These are phyloP conservation scores for Neurospora sp. DNA, from an alignment of 495 filamentous ascomycete genomes.

Conservation along the genomic window DNA sequence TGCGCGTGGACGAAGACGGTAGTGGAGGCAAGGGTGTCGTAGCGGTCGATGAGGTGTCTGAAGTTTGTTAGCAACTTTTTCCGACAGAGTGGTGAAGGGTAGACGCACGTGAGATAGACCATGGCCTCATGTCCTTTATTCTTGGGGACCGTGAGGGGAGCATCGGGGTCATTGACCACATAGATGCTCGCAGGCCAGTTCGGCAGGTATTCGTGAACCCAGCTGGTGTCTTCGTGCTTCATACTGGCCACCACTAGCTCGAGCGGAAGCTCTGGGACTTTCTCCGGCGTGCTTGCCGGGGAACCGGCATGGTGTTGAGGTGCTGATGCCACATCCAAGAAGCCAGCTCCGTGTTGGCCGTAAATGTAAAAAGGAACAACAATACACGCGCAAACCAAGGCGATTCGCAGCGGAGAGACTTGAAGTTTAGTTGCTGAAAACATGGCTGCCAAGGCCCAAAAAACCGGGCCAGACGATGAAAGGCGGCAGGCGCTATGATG, in stretches of 20 bases:
- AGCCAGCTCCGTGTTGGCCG: neutral
- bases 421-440: neutral
- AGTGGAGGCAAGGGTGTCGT: slow-evolving; percentile 46
- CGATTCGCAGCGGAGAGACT: neutral
- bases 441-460: neutral
- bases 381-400: neutral
- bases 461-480: neutral
- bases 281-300: neutral
- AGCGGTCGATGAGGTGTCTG: slow-evolving; percentile 56
- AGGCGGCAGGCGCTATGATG: neutral
- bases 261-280: slow-evolving; percentile 1
- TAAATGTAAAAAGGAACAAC: neutral
- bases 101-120: slow-evolving; percentile 45
- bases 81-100: slow-evolving; percentile 29
- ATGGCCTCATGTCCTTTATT: slow-evolving; percentile 58
- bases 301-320: neutral
- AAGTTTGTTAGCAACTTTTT: slow-evolving; percentile 23
- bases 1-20: slow-evolving; percentile 54
- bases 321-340: neutral
- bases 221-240: slow-evolving; percentile 22
- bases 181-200: slow-evolving; percentile 38
- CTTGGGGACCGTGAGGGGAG: slow-evolving; percentile 31
- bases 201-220: slow-evolving; percentile 25
- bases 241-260: slow-evolving; percentile 30
- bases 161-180: slow-evolving; percentile 33